Base-by-base conservation (phyloP, 345 rosid genomes). In the Conringia planisiliqua region DNA sequence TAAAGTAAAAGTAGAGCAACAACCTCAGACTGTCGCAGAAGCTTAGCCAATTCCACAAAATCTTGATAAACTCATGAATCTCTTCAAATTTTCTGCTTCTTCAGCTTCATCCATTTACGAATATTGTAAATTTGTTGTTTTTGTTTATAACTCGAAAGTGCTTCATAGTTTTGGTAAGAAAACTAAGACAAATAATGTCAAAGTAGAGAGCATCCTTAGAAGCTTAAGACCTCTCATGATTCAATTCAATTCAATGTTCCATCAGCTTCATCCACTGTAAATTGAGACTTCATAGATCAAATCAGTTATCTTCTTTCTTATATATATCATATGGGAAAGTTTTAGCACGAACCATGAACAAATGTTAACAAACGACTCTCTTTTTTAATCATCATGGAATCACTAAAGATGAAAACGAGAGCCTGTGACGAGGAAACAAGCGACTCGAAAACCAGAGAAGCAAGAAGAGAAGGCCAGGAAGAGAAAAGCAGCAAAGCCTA, bases 361-460 rank as follows among this genome's bases (percentile, higher is more conserved):
- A 66, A 57, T 55, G 55, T 30, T 50, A 39, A 29, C 18, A 57
- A 6, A 44, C 12, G 2, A n/a, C 5, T 29, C 18, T 51, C 36
- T 12, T 10, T 27, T 12, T 12, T 2, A 73, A 30, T 24, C 67
- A 65, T 35, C 66, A 65, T 36, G 20, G 13, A 9, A 14, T 1
- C 13, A 51, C 62, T 87, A 93, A 27, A 86, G 72, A 60, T 87
- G 91, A 72, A 85, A 86, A 62, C 98, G 97, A 62, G 97, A 89
- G 79, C 98, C 98, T 72, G 82, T 85, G 78, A 94, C 83, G 42
- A 94, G 77, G 46, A 86, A 94, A 78, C 90, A 85, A 18, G 76
- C 93, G 33, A 91, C 88, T 62, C 96, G 90, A 78, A 86, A 94
- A 70, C 92, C 98, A 65, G 98, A 94, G 26, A 89, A 75, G 77